Evolutionary conservation across 139 green algal species (phyloP).

Genomic region (Chlamydomonas eustigma): DNA sequence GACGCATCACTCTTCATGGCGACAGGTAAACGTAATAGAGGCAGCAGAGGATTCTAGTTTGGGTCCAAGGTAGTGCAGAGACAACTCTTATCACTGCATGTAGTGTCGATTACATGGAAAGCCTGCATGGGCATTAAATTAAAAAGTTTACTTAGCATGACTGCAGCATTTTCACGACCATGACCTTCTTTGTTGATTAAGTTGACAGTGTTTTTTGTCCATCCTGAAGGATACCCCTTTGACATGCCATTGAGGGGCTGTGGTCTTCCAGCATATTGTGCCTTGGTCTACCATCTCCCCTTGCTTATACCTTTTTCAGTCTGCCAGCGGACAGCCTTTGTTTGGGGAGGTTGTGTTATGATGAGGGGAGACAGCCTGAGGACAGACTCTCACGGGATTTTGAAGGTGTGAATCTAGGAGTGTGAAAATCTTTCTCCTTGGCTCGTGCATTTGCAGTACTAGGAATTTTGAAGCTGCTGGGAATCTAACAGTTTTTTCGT

Average conservation of each 20-base stretch:
- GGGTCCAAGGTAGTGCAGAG: too few species aligned
- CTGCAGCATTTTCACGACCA: too few species aligned
- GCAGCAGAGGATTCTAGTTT: too few species aligned
- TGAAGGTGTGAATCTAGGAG: neutral
- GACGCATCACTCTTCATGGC: conserved; percentile 63
- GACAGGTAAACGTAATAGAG: conserved; percentile 65
- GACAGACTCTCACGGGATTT: conserved; percentile 31
- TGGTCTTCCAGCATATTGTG: conserved; percentile 51
- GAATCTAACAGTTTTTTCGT: too few species aligned
- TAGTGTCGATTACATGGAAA: too few species aligned
- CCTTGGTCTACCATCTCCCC: conserved; percentile 73
- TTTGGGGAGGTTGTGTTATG: conserved; percentile 91
- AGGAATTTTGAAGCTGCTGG: neutral
- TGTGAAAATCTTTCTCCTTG: too few species aligned
- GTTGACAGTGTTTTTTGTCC: too few species aligned
- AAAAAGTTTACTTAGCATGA: too few species aligned
- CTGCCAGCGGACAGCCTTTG: conserved; percentile 54
- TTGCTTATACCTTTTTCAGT: conserved; percentile 73
- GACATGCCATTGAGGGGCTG: conserved; percentile 56
- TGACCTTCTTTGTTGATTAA: too few species aligned
- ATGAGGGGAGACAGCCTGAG: conserved; percentile 54
- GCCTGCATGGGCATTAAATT: too few species aligned
- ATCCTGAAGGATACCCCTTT: conserved; percentile 91
- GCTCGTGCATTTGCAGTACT: neutral
- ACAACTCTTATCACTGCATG: too few species aligned